Evolutionary conservation across 1,284 basidiomycete species (phyloP).

Genomic region (Austropuccinia psidii): DNA sequence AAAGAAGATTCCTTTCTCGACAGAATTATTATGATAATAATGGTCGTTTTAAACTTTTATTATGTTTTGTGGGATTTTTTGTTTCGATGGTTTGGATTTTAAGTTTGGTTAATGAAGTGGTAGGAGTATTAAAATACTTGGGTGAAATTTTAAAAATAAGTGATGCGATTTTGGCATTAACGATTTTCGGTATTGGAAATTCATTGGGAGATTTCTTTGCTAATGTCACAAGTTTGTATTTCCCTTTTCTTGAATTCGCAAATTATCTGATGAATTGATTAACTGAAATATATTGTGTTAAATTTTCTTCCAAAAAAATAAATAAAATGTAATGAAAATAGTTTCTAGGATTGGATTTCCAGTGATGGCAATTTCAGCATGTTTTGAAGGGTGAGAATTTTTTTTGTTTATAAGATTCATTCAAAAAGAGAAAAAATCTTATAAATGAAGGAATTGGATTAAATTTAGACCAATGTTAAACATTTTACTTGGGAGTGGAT

Average conservation of each 20-base stretch:
- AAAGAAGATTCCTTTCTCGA: too few relatives aligned
- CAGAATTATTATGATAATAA: too few relatives aligned
- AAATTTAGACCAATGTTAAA: too few relatives aligned
- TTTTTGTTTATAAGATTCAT: not conserved
- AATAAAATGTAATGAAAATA: too few relatives aligned
- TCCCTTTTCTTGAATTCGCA: too few relatives aligned
- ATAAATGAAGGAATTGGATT: too few relatives aligned
- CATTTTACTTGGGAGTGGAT: too few relatives aligned
- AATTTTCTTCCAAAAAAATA: too few relatives aligned
- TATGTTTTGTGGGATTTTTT: conserved; percentile 79
- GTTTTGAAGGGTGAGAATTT: conserved; percentile 47
- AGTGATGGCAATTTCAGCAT: conserved; percentile 46
- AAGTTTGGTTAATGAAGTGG: conserved; percentile 88
- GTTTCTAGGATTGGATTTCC: conserved; percentile 29
- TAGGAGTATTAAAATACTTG: conserved; percentile 48
- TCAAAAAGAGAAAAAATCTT: too few relatives aligned
- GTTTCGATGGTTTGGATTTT: conserved; percentile 90
- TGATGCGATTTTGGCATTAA: conserved; percentile 94
- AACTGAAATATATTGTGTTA: too few relatives aligned
- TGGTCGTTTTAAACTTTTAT: too few relatives aligned
- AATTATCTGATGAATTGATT: too few relatives aligned
- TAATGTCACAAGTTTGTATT: conserved; percentile 64
- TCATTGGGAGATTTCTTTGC: conserved; percentile 93
- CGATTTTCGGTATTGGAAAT: conserved; percentile 93
- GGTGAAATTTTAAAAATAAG: conserved; percentile 59